Percentiles rank a stretch among this genome's conserved stretches.
Conservation (phyloP, 164 flowering plant genomes). For the Vitis cinerea region DNA sequence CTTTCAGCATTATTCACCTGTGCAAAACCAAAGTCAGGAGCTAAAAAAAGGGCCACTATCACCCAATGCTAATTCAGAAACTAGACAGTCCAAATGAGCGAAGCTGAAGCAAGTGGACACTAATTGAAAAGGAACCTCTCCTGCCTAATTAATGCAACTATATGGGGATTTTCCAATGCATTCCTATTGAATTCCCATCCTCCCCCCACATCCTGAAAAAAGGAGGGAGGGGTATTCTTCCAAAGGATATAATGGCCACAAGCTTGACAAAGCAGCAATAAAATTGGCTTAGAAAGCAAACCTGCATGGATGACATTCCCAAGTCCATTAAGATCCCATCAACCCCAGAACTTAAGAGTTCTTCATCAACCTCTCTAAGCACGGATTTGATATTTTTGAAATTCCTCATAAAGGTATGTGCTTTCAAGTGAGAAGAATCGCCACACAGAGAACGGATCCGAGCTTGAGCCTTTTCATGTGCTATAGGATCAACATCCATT, state of each 20-base stretch:
- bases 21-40: neutral
- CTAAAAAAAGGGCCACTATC: neutral
- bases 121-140: no score
- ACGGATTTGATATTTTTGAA: conserved; percentile 60
- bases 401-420: conserved; percentile 46
- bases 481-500: conserved; percentile 86
- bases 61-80: neutral
- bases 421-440: conserved; percentile 38
- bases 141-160: no score
- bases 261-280: neutral
- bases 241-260: no score
- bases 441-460: conserved; percentile 33
- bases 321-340: conserved; percentile 94
- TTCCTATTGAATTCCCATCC: no score
- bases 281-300: conserved; percentile 20
- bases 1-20: conserved; percentile 83
- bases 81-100: neutral
- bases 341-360: conserved; percentile 42
- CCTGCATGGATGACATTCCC: conserved; percentile 99
- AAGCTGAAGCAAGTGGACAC: no score
- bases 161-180: no score
- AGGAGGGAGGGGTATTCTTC: no score
- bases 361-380: conserved; percentile 48
- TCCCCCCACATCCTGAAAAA: no score
- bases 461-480: conserved; percentile 57